These are phyloP conservation scores for Rhodotorula sp. DNA, from an alignment of 1,284 basidiomycete genomes.

Conservation along the genomic window DNA sequence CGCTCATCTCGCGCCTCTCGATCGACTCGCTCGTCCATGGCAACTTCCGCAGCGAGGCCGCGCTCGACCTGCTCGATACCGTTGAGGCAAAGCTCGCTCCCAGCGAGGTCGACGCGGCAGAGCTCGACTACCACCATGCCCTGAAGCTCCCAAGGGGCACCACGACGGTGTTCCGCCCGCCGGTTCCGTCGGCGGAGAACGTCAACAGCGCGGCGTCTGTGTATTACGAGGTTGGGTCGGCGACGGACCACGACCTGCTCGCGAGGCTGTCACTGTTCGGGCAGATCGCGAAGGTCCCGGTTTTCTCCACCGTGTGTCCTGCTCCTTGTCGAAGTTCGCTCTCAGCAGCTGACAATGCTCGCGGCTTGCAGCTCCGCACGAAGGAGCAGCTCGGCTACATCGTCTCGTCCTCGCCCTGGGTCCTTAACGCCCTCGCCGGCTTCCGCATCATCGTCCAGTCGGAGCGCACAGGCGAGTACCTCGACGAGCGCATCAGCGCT, in stretches of 20 bases:
- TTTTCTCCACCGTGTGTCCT: slow-evolving; percentile 60
- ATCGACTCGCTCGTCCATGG: slow-evolving; percentile 80
- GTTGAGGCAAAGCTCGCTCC: slow-evolving; percentile 68
- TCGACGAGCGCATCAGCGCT: slow-evolving; percentile 84
- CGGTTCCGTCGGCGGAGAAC: slow-evolving; percentile 80
- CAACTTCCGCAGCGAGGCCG: slow-evolving; percentile 66
- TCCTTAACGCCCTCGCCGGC: slow-evolving; percentile 59
- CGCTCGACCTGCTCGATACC: slow-evolving; percentile 46
- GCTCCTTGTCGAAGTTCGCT: neutral
- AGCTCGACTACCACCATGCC: slow-evolving; percentile 32
- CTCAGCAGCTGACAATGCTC: neutral
- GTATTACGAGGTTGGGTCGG: slow-evolving; percentile 60
- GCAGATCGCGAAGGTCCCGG: slow-evolving; percentile 83
- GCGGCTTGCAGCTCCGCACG: slow-evolving; percentile 69
- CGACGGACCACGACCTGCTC: slow-evolving; percentile 57
- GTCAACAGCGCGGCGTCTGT: slow-evolving; percentile 72
- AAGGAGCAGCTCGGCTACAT: slow-evolving; percentile 98
- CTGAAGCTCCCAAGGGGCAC: slow-evolving; percentile 57
- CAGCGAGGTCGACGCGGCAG: slow-evolving; percentile 46
- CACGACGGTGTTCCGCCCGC: slow-evolving; percentile 69
- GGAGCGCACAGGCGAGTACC: slow-evolving; percentile 77
- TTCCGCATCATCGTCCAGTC: slow-evolving; percentile 88
- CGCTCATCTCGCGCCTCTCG: slow-evolving; percentile 68
- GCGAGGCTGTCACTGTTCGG: slow-evolving; percentile 55
- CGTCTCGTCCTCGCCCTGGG: slow-evolving; percentile 59